Evolutionary conservation across 768 basidiomycete genomes (phyloP), one percentile per base, ranked within the genome.

Genomic region (Tylopilus vinaceipallidus): DNA sequence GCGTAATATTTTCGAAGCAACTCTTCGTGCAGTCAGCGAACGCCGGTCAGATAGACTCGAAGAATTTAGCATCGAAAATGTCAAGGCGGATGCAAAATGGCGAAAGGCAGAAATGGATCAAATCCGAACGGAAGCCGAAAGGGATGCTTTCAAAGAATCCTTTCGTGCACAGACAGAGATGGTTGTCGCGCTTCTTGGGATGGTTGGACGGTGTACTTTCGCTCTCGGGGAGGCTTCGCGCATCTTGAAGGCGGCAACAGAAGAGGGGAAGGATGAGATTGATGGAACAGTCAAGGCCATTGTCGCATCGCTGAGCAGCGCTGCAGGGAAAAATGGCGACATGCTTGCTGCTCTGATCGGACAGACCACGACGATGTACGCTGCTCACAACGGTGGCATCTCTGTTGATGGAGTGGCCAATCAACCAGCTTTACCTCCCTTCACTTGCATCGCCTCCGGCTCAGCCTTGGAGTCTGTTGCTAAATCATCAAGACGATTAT

Each of bases 1-100:
- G 4, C 76, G 73, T 53, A 82, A 85, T 27, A 87, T 93, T 78
- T 91, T 93, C 61, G 88, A 91, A 40, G 91, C 88, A 14, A 89
- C 87, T 32, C 78, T 93, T 62, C 81, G 87, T n/a, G 89, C 89
- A 14, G 83, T 85, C 42, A 82, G 85, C 29, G 88, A 94, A 61
- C 75, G 91, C 46, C 83, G 79, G 52, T 88, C 85, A 4, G 88
- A 91, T 54, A 83, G 83, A 56, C 69, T 91, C 30, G 91, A 92
- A 61, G 86, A 91, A 23, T 59, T 79, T 33, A 79, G 76, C 58
- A 63, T 82, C 22, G 84, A 89, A 52, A 86, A 80, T 54, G 71
- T 94, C 60, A 86, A 83, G 60, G 75, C 86, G 20, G 84, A 89
- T 51, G 84, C 84, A 1, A 72, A 75, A 43, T 78, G 75, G 66